Evolutionary conservation across 352 stramenopile genomes (phyloP), one percentile per base, ranked within the genome.

Genomic region (Phytophthora kernoviae): DNA sequence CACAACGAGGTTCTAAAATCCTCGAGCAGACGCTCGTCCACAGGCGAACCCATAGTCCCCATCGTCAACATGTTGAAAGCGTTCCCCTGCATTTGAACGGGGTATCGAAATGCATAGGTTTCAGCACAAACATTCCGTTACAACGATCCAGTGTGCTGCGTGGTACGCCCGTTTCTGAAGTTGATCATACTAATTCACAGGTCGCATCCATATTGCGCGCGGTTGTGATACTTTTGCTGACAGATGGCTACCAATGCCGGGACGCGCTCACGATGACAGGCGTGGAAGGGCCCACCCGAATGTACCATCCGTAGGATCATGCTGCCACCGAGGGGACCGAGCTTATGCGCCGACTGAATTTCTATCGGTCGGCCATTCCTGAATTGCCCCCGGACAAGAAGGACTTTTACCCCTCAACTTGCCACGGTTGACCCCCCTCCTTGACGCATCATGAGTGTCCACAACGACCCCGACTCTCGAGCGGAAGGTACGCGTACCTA

Each of bases 401-500:
- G 54, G 26, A 9, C 20, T 20, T 53, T 21, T 42, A 18, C 39
- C 33, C 5, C 43, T 30, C 24, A 30, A 30, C 24, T 30, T 30
- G 5, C 34, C 15, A 20, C 44, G 12, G 32, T 22, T 40, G 37
- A 42, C 20, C 22, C 53, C 44, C 51, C 56, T 39, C n/a, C n/a
- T 57, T 53, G 36, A 47, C 32, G 52, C 56, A 33, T 66, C 58
- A 61, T 68, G 54, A 63, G 26, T 21, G 44, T 70, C 62, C 37
- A 70, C 48, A 65, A 43, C 37, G 57, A 66, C 32, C 36, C 64
- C 33, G 57, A 63, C 42, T 55, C 56, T n/a, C 65, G 61, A 12
- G 73, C 71, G 2, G 52, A 70, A 11, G 71, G 71, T 34, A 75
- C 56, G 44, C 66, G 27, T 33, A 59, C 48, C 11, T 76, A 74